Base-by-base conservation (phyloP, 306 rosid species). In the Begonia masoniana region DNA sequence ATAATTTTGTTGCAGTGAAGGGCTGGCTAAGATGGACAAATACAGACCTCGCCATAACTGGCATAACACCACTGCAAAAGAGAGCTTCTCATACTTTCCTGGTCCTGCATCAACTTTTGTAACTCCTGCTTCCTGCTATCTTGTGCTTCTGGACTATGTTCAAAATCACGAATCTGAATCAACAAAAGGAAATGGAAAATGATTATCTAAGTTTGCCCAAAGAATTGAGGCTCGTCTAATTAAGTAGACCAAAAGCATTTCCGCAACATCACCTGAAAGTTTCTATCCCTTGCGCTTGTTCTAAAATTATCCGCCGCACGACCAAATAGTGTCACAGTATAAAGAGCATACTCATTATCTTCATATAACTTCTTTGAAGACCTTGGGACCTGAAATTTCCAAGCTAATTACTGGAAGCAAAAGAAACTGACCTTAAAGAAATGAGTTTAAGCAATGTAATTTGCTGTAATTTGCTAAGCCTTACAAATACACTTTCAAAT, bases 261-360 rank as follows among this genome's bases (percentile, higher is more conserved):
- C 39, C 39, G 9, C 39, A 52, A 46, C 73, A 79, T 75, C 71
- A 88, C 97, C 71, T 88, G 97, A 66, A 79, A 84, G n/a, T 93
- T 86, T 74, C 67, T 79, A 59, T 88, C 93, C 43, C 88, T 79
- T 64, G 95, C 92, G 62, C 81, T 84, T 65, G 84, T 77, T 76
- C 75, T 82, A 51, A 84, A 88, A 67, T 88, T 84, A 72, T 88
- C 97, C 31, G 86, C 97, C 66, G 71, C 97, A 39, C 88, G 93
- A 52, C 7, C 65, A 72, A 88, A 88, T 57, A 88, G 93, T 59
- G 88, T 88, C 35, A 84, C 97, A 50, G 79, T 77, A 74, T 84
- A 84, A 55, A 88, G 95, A 62, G 93, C 95, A 74, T 84, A 84
- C 55, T 88, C 97, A 31, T 88, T 88, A 66, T 88, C 97, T 76